Evolutionary conservation across 768 basidiomycete genomes (phyloP).

Genomic region (Leccinum uliginosum): DNA sequence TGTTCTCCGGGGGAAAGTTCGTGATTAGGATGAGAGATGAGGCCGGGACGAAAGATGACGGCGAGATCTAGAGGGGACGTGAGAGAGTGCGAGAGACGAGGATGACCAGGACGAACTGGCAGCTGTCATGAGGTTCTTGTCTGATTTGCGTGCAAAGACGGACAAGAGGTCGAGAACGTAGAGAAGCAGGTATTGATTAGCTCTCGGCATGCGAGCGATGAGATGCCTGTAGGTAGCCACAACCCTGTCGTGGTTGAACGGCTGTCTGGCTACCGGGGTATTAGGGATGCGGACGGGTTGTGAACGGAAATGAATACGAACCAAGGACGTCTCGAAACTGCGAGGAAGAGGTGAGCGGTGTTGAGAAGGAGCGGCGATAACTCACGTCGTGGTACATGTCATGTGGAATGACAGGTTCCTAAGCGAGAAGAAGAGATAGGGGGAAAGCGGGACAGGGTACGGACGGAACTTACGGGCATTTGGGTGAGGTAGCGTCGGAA

Average conservation of each 20-base stretch:
- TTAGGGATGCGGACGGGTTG: conserved; percentile 12
- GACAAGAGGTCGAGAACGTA: conserved; percentile 95
- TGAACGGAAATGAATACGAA: conserved; percentile 30
- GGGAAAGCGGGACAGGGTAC: background rate
- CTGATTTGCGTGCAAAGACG: conserved; percentile 88
- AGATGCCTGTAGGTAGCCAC: conserved; percentile 79
- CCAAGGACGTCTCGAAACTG: conserved; percentile 80
- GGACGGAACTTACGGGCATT: conserved; percentile 74
- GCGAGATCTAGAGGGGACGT: conserved; percentile 71
- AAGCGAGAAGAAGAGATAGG: conserved; percentile 11
- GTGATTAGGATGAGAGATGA: conserved; percentile 85
- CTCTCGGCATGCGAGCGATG: conserved; percentile 78
- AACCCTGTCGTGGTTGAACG: conserved; percentile 64
- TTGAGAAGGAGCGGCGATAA: conserved; percentile 14
- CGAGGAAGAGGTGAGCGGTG: conserved; percentile 6
- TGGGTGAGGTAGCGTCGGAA: conserved; percentile 93
- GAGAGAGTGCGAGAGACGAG: background rate
- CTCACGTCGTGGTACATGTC: conserved; percentile 84
- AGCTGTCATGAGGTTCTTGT: conserved; percentile 94
- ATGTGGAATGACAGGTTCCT: conserved; percentile 95
- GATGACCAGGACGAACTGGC: conserved; percentile 56
- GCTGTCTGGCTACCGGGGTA: conserved; percentile 51
- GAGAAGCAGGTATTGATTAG: conserved; percentile 93
- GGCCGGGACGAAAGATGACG: conserved; percentile 93
- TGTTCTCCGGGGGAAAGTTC: conserved; percentile 86